Conservation (phyloP, 352 stramenopile species). For the Pythium grandisporangium region DNA sequence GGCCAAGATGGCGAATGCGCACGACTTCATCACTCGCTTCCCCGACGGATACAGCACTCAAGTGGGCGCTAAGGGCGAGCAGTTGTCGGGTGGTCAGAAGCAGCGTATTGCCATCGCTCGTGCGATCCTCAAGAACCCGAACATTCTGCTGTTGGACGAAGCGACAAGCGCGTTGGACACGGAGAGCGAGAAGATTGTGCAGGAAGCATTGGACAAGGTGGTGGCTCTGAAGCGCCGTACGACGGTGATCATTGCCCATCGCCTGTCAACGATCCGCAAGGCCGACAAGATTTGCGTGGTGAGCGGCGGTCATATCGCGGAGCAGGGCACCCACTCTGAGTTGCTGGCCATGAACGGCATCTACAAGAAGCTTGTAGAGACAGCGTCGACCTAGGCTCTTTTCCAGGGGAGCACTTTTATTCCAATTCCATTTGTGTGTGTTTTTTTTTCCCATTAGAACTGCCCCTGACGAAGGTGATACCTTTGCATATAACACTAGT, state of each 20-base stretch:
- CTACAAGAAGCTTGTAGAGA: conserved; percentile 29
- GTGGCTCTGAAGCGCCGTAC: conserved; percentile 34
- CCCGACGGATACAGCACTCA: conserved; percentile 49
- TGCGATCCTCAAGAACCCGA: conserved; percentile 28
- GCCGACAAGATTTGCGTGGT: conserved; percentile 37
- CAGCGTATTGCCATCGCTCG: conserved; percentile 15
- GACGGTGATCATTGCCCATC: conserved; percentile 44
- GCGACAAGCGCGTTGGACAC: conserved; percentile 26
- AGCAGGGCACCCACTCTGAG: conserved; percentile 22
- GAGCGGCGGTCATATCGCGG: conserved; percentile 19
- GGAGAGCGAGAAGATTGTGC: conserved; percentile 41
- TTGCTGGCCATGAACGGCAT: conserved; percentile 39
- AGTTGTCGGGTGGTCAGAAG: conserved; percentile 18
- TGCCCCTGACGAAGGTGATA: too few species aligned
- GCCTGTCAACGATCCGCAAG: conserved; percentile 32
- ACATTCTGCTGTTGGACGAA: conserved; percentile 34
- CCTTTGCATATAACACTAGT: too few species aligned
- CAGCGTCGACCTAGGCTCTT: too few species aligned
- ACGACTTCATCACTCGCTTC: conserved; percentile 46
- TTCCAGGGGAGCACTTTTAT: too few species aligned
- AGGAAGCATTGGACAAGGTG: conserved; percentile 22
- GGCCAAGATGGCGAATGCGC: conserved; percentile 7
- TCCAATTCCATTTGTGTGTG: too few species aligned
- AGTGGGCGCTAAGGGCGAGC: conserved; percentile 13
- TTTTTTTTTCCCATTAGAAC: too few species aligned